Conservation (phyloP, 2,329 filamentous ascomycete genomes). For the Trichoderma asperellum region DNA sequence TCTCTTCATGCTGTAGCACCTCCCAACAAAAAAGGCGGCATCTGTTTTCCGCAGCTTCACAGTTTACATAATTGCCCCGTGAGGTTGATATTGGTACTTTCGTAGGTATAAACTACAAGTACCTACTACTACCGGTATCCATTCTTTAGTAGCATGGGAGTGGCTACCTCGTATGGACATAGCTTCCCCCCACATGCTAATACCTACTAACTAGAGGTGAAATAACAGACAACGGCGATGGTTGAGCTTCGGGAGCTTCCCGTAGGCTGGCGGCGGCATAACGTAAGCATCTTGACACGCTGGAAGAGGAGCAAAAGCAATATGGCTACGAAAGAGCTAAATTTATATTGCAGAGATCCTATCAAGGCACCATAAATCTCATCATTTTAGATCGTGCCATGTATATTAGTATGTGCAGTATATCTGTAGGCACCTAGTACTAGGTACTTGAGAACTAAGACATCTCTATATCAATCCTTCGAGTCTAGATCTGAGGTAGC, state of each 20-base stretch:
- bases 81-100: neutral
- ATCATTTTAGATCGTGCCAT: neutral
- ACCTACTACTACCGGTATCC: too few species aligned
- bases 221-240: neutral
- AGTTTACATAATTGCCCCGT: neutral
- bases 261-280: neutral
- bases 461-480: neutral
- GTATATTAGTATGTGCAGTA: neutral
- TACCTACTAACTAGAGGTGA: too few species aligned
- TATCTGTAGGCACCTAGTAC: too few species aligned
- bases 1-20: neutral
- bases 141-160: too few species aligned
- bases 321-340: neutral
- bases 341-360: neutral
- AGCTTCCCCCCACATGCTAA: too few species aligned
- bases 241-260: neutral
- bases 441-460: neutral
- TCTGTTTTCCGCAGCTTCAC: neutral
- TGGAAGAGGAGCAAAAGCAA: neutral
- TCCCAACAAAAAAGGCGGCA: neutral
- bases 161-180: too few species aligned
- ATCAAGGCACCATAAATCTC: neutral
- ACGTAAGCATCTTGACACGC: neutral
- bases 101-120: neutral
- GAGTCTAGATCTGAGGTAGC: neutral